phyloP scores from a whole-genome alignment of 148 eudicot species.

The Cornus florida region DNA sequence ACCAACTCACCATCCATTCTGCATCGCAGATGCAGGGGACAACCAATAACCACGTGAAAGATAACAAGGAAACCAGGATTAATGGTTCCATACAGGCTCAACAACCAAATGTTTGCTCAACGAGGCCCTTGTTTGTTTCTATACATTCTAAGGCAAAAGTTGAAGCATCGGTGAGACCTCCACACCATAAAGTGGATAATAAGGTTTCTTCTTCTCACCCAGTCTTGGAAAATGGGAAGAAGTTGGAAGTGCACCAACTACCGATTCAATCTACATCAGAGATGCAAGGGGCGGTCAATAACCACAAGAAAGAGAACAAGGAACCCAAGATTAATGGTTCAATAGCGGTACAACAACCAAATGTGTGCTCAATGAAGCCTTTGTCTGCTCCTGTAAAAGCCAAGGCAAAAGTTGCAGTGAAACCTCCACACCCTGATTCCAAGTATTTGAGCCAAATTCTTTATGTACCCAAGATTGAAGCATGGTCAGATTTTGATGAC shows the following conservation, averaged over 20 bases:
- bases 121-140: slow-evolving; percentile 17
- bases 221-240: slow-evolving; percentile 16
- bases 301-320: slow-evolving; percentile 12
- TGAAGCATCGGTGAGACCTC: slow-evolving; percentile 29
- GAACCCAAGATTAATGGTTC: slow-evolving; percentile 20
- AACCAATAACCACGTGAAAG: slow-evolving; percentile 10
- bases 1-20: background rate
- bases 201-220: background rate
- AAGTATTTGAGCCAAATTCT: slow-evolving; percentile 44
- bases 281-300: slow-evolving; percentile 11
- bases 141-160: slow-evolving; percentile 10
- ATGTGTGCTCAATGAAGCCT: slow-evolving; percentile 13
- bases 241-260: slow-evolving; percentile 1
- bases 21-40: slow-evolving; percentile 11
- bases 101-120: slow-evolving; percentile 10
- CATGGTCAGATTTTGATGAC: slow-evolving; percentile 31
- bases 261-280: background rate
- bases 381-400: slow-evolving; percentile 12
- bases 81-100: slow-evolving; percentile 20
- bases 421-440: slow-evolving; percentile 47
- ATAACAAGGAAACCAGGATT: slow-evolving; percentile 13
- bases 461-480: slow-evolving; percentile 34
- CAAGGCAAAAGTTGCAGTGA: slow-evolving; percentile 21
- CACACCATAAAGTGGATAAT: slow-evolving; percentile 21
- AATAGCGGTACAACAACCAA: slow-evolving; percentile 11